Conservation (phyloP, 2,329 filamentous ascomycete genomes). For the Sordariomycetes sp. region DNA sequence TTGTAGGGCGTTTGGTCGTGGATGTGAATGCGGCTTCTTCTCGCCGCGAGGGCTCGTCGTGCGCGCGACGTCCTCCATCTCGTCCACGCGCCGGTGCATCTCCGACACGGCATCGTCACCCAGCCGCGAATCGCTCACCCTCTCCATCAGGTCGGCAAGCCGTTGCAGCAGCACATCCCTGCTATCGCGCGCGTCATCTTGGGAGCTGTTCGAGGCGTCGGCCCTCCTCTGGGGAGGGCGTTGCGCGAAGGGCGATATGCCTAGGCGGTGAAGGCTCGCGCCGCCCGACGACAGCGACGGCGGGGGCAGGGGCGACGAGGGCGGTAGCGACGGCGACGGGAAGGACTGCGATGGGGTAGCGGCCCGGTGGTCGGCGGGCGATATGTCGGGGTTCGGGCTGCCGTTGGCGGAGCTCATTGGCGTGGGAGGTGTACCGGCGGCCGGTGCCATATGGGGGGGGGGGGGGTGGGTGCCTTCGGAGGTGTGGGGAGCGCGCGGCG, state of each 20-base stretch:
- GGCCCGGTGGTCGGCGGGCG: background rate
- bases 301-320: background rate
- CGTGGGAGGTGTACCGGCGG: background rate
- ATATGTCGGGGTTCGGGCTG: background rate
- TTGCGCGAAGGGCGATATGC: slow-evolving; percentile 17
- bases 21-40: background rate
- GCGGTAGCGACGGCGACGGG: background rate
- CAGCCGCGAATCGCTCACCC: slow-evolving; percentile 15
- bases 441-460: background rate
- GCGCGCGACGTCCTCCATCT: slow-evolving; percentile 22
- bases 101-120: slow-evolving; percentile 16
- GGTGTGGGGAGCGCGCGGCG: background rate
- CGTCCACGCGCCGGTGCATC: slow-evolving; percentile 26
- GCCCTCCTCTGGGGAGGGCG: slow-evolving; percentile 7
- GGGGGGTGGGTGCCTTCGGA: background rate
- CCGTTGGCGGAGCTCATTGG: slow-evolving; percentile 2
- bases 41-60: background rate
- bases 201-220: background rate
- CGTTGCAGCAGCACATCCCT: slow-evolving; percentile 25
- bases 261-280: slow-evolving; percentile 14
- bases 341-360: background rate
- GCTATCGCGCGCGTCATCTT: slow-evolving; percentile 17
- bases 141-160: slow-evolving; percentile 22
- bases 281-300: slow-evolving; percentile 12
- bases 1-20: slow-evolving; percentile 6